phyloP scores from a whole-genome alignment of 1,284 basidiomycete species.

The Pseudozyma hubeiensis region DNA sequence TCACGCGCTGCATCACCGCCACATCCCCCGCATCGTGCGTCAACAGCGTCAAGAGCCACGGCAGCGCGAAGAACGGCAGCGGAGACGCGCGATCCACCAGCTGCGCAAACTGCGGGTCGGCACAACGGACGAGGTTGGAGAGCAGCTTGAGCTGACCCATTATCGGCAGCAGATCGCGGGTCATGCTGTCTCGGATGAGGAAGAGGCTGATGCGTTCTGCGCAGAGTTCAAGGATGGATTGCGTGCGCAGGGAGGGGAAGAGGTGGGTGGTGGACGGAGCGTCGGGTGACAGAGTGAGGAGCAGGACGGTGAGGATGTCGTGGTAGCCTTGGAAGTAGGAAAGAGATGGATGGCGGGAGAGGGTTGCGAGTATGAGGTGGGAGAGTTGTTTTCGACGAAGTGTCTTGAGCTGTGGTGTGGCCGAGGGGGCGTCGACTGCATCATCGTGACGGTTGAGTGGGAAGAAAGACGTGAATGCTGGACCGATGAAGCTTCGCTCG shows the following conservation, averaged over 20 bases:
- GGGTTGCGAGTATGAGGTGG: slow-evolving; percentile 73
- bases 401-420: not conserved
- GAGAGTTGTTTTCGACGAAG: slow-evolving; percentile 50
- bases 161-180: slow-evolving; percentile 82
- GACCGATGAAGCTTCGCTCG: slow-evolving; percentile 62
- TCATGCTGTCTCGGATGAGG: slow-evolving; percentile 88
- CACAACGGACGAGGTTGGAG: slow-evolving; percentile 77
- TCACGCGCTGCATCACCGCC: slow-evolving; percentile 79
- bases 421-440: not conserved
- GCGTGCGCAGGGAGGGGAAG: slow-evolving; percentile 5
- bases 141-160: slow-evolving; percentile 81
- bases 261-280: not conserved
- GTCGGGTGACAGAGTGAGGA: slow-evolving; percentile 74
- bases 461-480: slow-evolving; percentile 29
- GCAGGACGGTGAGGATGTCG: slow-evolving; percentile 87
- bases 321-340: slow-evolving; percentile 90
- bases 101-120: slow-evolving; percentile 78
- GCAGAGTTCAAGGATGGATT: slow-evolving; percentile 24
- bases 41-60: slow-evolving; percentile 89
- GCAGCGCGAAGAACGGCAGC: slow-evolving; percentile 86
- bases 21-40: slow-evolving; percentile 83
- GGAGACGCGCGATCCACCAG: slow-evolving; percentile 77
- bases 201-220: slow-evolving; percentile 80
- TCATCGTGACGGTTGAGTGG: not conserved
- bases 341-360: slow-evolving; percentile 79